Base-by-base conservation (phyloP, 2,329 filamentous ascomycete species). In the Diaporthe ilicicola region DNA sequence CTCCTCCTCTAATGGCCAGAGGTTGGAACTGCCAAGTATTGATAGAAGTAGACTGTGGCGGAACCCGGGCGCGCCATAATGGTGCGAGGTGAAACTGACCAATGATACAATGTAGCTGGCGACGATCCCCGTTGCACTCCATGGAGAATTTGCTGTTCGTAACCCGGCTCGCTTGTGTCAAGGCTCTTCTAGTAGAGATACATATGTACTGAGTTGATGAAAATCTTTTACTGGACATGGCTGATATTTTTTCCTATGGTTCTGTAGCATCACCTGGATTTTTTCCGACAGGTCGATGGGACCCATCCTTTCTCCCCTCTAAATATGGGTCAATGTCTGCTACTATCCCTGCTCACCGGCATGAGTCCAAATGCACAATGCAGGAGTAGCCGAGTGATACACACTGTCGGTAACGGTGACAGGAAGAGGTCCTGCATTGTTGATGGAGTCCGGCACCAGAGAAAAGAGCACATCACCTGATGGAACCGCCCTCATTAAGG, bases 351-450 rank as follows among this genome's bases (percentile, higher is more conserved):
- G 59, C 32, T 0, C 32, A 10, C 59, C 24, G n/a, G 42, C 42
- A 2, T 22, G 24, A 6, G 42, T n/a, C 42, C 29, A 37, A 46
- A 48, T 62, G 59, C 59, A 62, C 9, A 42, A 34, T 62, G 42
- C 59, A 62, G 59, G 59, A 62, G 59, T 42, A n/a, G n/a, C n/a
- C n/a, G n/a, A n/a, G 48, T 17, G 48, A 29, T 54, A 22, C 27
- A 17, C 13, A 17, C 27, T 17, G 1, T 48, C 27, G 37, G 59
- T 22, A 13, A 29, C 17, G 15, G 59, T 62, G 42, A 34, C n/a
- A 48, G 42, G 46, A 62, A 62, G 48, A 42, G 42, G 59, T n/a
- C 17, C 42, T 48, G n/a, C 24, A 29, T 22, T 42, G 24, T n/a
- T n/a, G n/a, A 48, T 62, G 19, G 12, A 32, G 42, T 19, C 12